Percentiles rank a stretch among this genome's conserved stretches.
Evolutionary conservation across 371 early-diverging fungal species (phyloP).

Genomic region (Mucor plumbeus): DNA sequence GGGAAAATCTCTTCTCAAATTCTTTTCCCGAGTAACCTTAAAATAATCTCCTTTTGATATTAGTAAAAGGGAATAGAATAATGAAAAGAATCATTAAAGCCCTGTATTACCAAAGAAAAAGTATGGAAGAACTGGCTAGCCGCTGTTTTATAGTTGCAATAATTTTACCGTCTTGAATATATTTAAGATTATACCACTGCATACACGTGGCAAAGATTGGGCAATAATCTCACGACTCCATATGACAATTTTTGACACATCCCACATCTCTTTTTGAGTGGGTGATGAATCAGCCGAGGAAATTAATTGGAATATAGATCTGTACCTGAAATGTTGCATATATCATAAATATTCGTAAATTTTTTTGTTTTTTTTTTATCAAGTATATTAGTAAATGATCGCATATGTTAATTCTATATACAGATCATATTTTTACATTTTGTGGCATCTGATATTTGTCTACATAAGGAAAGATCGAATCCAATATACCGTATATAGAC

Average conservation of each 20-base stretch:
- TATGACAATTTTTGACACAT: constrained; percentile 9
- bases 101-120: background rate
- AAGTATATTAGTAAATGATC: too few relatives aligned
- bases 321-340: background rate
- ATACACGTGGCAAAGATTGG: constrained; percentile 4
- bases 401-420: too few relatives aligned
- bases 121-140: background rate
- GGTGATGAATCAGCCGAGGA: background rate
- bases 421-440: too few relatives aligned
- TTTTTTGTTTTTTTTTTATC: too few relatives aligned
- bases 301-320: background rate
- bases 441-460: too few relatives aligned
- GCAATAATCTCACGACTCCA: constrained; percentile 10
- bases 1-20: background rate
- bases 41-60: constrained; percentile 3
- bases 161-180: background rate
- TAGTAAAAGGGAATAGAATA: background rate
- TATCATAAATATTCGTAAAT: too few relatives aligned
- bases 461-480: too few relatives aligned
- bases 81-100: background rate
- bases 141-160: background rate
- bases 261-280: background rate
- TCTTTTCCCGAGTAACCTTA: constrained; percentile 10
- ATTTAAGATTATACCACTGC: background rate
- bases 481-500: too few relatives aligned